Conservation (phyloP, 306 rosid genomes). For the Quercus parvula region DNA sequence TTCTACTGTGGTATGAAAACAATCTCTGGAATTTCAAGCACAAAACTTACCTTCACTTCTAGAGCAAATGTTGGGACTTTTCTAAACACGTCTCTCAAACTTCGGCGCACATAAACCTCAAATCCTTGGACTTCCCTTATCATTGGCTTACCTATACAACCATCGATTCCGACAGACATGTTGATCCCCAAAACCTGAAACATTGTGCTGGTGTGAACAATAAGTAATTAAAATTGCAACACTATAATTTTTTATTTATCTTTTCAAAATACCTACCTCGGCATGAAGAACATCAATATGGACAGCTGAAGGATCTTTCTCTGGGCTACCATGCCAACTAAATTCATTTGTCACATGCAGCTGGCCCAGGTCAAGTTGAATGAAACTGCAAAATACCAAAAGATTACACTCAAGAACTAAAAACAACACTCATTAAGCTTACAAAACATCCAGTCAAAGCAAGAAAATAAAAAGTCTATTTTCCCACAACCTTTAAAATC, state of each 20-base stretch:
- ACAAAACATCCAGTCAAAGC: neutral
- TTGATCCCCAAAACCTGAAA: slow-evolving; percentile 86
- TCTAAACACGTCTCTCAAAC: slow-evolving; percentile 94
- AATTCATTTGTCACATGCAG: slow-evolving; percentile 74
- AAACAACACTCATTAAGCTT: neutral
- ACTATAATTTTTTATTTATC: neutral
- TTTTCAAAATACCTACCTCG: slow-evolving; percentile 52
- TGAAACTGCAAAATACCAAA: slow-evolving; percentile 59
- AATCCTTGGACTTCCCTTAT: slow-evolving; percentile 87
- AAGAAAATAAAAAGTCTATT: neutral
- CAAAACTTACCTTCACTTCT: slow-evolving; percentile 74
- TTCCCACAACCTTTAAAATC: neutral
- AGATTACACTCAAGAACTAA: neutral
- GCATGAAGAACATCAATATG: slow-evolving; percentile 88
- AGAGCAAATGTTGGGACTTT: slow-evolving; percentile 90
- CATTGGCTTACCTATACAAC: slow-evolving; percentile 85
- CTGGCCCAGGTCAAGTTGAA: slow-evolving; percentile 96
- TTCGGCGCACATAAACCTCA: slow-evolving; percentile 79
- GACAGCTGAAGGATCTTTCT: slow-evolving; percentile 86
- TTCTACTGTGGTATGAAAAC: neutral
- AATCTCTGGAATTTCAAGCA: slow-evolving; percentile 8
- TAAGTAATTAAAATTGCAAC: slow-evolving; percentile 5
- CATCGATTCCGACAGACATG: slow-evolving; percentile 87
- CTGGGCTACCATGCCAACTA: slow-evolving; percentile 90
- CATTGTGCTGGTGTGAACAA: slow-evolving; percentile 22